Evolutionary conservation across 768 basidiomycete species (phyloP).

Genomic region (Xerocomellus amylosporus): DNA sequence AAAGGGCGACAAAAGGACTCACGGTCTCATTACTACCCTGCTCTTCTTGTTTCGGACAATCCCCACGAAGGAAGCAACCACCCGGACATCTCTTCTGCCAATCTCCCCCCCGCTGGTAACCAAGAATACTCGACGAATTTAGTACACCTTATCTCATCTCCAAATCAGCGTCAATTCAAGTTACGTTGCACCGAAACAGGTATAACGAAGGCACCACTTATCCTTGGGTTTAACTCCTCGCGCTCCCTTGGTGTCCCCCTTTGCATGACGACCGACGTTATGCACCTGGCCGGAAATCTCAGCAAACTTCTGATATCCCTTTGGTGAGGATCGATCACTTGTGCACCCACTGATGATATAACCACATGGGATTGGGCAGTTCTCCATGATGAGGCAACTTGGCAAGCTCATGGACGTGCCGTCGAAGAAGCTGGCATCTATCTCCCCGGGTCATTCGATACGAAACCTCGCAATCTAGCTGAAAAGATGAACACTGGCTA

Average conservation of each 20-base stretch:
- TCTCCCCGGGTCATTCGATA: no score
- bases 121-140: no score
- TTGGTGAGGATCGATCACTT: background rate
- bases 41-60: fast-evolving
- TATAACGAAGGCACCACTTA: background rate
- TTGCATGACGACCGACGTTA: background rate
- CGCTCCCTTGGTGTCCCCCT: background rate
- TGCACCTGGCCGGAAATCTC: background rate
- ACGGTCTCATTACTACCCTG: background rate
- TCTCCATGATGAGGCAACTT: no score
- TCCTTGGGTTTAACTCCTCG: background rate
- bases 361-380: no score
- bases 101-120: background rate
- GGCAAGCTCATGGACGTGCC: no score
- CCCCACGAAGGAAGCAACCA: background rate
- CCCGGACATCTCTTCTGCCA: background rate
- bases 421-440: no score
- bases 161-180: no score
- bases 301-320: background rate
- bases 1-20: background rate
- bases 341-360: no score
- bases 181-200: background rate
- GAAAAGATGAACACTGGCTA: background rate
- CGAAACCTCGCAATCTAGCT: no score
- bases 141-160: no score